Conservation (phyloP, 495 filamentous ascomycete genomes). For the Rhypophila decipiens region DNA sequence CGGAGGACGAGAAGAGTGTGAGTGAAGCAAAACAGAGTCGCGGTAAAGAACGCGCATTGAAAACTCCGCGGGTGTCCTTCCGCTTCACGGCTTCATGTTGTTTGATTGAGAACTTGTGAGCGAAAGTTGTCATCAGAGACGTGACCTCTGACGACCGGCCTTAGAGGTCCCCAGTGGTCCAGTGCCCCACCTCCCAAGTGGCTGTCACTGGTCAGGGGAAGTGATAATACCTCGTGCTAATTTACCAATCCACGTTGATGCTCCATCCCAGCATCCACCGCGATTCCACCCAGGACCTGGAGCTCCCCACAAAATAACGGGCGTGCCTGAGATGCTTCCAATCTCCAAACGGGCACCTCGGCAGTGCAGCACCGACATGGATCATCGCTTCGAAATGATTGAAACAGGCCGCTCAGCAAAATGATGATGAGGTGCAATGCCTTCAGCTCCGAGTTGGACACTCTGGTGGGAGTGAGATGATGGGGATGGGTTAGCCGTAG, state of each 20-base stretch:
- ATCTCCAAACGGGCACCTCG: background rate
- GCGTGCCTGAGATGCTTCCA: slow-evolving; percentile 6
- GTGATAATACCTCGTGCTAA: slow-evolving; percentile 14
- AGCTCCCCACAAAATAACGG: slow-evolving; percentile 7
- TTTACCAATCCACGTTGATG: slow-evolving; percentile 17
- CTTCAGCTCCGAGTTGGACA: too few relatives aligned
- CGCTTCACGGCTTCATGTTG: background rate
- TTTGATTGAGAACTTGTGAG: background rate
- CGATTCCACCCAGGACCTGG: background rate
- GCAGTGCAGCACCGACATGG: background rate
- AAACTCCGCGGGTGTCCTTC: too few relatives aligned
- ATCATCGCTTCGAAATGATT: background rate
- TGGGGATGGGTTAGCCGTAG: too few relatives aligned
- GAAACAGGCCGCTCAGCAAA: background rate
- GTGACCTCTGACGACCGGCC: too few relatives aligned
- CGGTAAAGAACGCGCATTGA: slow-evolving; percentile 6
- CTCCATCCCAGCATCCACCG: too few relatives aligned
- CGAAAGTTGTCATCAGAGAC: too few relatives aligned
- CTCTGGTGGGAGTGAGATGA: too few relatives aligned
- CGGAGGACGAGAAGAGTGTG: slow-evolving; percentile 1
- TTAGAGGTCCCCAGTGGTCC: too few relatives aligned
- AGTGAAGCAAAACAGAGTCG: background rate
- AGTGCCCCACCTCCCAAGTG: too few relatives aligned
- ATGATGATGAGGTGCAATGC: background rate
- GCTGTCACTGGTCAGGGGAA: too few relatives aligned